Conservation (phyloP, 306 rosid species). For the Senna siamea region DNA sequence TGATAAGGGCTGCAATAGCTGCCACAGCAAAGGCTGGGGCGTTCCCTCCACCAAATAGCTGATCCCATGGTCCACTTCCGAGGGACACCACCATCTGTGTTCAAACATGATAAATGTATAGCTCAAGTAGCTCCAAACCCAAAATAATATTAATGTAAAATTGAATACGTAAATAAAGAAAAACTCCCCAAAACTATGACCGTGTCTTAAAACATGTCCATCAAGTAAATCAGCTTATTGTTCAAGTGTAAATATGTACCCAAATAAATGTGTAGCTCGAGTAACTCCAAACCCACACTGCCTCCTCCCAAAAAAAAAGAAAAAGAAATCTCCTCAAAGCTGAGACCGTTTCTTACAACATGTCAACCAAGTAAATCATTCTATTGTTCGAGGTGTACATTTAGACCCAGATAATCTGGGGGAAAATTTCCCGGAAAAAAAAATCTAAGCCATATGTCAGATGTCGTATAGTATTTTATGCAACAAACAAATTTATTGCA, state of each 20-base stretch:
- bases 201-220: not conserved
- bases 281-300: not conserved
- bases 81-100: slow-evolving; percentile 84
- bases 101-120: slow-evolving; percentile 44
- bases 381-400: too few relatives aligned
- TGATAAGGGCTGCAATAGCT: slow-evolving; percentile 78
- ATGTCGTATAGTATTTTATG: not conserved
- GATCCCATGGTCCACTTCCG: slow-evolving; percentile 99
- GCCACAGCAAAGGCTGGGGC: slow-evolving; percentile 93
- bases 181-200: slow-evolving; percentile 1
- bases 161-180: not conserved
- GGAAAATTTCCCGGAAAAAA: too few relatives aligned
- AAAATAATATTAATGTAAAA: too few relatives aligned
- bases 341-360: too few relatives aligned
- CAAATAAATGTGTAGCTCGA: too few relatives aligned
- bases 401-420: too few relatives aligned
- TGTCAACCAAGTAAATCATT: too few relatives aligned
- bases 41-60: slow-evolving; percentile 98
- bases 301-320: too few relatives aligned
- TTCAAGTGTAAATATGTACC: not conserved
- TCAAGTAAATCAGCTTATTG: not conserved
- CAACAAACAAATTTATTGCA: slow-evolving; percentile 17
- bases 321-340: too few relatives aligned
- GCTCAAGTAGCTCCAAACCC: slow-evolving; percentile 27
- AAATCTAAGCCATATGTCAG: too few relatives aligned